These are phyloP conservation scores for Krasilnikovozyma curviuscula DNA, from an alignment of 768 basidiomycete species.

Conservation along the genomic window DNA sequence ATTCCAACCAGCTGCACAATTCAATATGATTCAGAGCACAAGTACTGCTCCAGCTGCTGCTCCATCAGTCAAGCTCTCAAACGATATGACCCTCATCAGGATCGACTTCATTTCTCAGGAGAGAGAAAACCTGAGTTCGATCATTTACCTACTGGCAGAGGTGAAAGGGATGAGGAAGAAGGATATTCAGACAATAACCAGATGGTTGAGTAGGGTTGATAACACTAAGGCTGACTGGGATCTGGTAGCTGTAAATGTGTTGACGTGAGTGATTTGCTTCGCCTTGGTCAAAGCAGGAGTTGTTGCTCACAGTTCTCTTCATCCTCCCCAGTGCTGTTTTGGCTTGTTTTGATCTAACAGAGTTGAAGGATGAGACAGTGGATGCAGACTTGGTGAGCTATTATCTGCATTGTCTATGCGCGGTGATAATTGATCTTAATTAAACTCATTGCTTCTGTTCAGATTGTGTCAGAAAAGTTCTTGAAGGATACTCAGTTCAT, in stretches of 20 bases:
- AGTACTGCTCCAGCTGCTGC: conserved; percentile 17
- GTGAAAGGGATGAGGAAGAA: conserved; percentile 40
- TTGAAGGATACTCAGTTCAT: conserved; percentile 10
- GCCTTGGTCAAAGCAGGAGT: background rate
- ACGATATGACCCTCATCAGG: conserved; percentile 46
- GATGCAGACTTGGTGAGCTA: conserved; percentile 5
- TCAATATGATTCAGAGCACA: no score
- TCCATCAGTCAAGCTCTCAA: conserved; percentile 35
- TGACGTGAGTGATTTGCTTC: conserved; percentile 12
- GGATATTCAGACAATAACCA: conserved; percentile 46
- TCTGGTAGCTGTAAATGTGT: conserved; percentile 15
- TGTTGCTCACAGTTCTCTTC: conserved; percentile 5
- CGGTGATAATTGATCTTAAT: background rate
- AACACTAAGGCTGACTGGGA: conserved; percentile 9
- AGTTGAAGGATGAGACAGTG: background rate
- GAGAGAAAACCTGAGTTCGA: conserved; percentile 45
- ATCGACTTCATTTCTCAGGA: conserved; percentile 57
- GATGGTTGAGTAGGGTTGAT: conserved; percentile 38
- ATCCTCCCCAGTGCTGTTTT: conserved; percentile 13
- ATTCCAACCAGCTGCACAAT: conserved; percentile 21
- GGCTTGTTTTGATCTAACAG: conserved; percentile 8
- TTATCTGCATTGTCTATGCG: background rate
- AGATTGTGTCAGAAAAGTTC: conserved; percentile 10
- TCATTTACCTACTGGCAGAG: conserved; percentile 43
- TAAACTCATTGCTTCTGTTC: background rate